A percentile compares a stretch with the other conserved stretches of the same genome.
Conservation (phyloP, 139 green algal genomes). For the Astrephomene gubernaculifera region DNA sequence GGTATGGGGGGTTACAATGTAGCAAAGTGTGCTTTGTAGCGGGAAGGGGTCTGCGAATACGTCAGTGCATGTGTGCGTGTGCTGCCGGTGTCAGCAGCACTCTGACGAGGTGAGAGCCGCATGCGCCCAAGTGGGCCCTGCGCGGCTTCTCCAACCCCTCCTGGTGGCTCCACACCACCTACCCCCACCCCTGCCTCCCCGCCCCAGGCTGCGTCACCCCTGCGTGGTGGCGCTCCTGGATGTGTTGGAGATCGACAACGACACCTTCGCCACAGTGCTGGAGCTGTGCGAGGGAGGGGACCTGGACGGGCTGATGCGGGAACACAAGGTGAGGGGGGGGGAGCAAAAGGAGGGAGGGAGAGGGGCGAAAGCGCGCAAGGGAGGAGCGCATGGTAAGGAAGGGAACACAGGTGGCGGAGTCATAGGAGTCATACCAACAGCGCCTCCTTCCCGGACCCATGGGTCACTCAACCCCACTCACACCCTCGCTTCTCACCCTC, state of each 20-base stretch:
- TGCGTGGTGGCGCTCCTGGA: conserved; percentile 88
- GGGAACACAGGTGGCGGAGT: background rate
- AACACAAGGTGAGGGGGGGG: conserved; percentile 63
- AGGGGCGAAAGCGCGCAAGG: background rate
- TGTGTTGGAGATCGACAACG: conserved; percentile 94
- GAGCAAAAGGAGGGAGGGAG: background rate
- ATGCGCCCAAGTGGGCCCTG: background rate
- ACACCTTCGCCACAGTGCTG: conserved; percentile 94
- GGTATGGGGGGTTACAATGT: too few species aligned
- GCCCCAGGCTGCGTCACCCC: conserved; percentile 65
- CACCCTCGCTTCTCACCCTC: background rate
- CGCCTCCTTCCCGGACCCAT: background rate
- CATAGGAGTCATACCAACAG: background rate
- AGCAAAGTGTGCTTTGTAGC: background rate
- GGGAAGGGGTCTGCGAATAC: background rate
- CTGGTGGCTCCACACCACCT: background rate
- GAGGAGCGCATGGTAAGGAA: background rate
- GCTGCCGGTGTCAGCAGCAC: background rate
- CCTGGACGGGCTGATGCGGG: conserved; percentile 85
- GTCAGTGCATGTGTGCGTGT: background rate
- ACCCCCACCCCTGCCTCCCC: background rate
- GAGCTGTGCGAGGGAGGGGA: conserved; percentile 90
- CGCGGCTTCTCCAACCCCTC: background rate
- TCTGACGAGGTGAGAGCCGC: background rate
- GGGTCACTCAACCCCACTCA: background rate